Evolutionary conservation across 2,329 filamentous ascomycete genomes (phyloP).

Genomic region (Cladosporium phlei): DNA sequence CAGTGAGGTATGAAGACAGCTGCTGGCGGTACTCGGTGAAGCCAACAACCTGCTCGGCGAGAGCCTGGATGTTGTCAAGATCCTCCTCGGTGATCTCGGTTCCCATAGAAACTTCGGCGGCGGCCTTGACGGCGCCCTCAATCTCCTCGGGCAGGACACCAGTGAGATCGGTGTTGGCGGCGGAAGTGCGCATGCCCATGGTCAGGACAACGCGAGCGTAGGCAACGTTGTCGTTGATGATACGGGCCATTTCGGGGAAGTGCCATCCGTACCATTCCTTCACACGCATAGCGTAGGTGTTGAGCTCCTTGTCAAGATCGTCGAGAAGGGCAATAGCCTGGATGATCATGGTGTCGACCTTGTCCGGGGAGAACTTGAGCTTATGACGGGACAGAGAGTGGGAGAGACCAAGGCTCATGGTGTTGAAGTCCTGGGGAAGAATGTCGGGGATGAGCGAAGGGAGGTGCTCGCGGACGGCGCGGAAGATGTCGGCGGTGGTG

Average conservation of each 20-base stretch:
- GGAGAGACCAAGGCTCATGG: slow-evolving; percentile 92
- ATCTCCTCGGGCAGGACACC: slow-evolving; percentile 95
- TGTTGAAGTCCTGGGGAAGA: slow-evolving; percentile 76
- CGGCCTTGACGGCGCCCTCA: slow-evolving; percentile 83
- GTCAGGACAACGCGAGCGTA: slow-evolving; percentile 84
- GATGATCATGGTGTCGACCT: slow-evolving; percentile 99
- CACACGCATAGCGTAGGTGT: slow-evolving; percentile 97
- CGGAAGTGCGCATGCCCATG: slow-evolving; percentile 84
- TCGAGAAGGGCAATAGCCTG: slow-evolving; percentile 92
- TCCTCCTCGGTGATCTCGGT: slow-evolving; percentile 93
- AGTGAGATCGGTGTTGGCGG: slow-evolving; percentile 68
- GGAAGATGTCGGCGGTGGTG: slow-evolving; percentile 80
- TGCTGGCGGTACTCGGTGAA: slow-evolving; percentile 88
- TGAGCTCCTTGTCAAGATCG: slow-evolving; percentile 96
- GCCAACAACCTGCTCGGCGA: slow-evolving; percentile 88
- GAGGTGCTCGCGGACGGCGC: slow-evolving; percentile 87
- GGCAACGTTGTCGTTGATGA: slow-evolving; percentile 93
- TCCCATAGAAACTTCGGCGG: slow-evolving; percentile 96
- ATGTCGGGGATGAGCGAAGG: slow-evolving; percentile 87
- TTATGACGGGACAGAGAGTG: slow-evolving; percentile 96
- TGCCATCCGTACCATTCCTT: slow-evolving; percentile 99
- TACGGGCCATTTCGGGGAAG: slow-evolving; percentile 96
- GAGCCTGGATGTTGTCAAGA: slow-evolving; percentile 82
- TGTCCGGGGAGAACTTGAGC: slow-evolving; percentile 96
- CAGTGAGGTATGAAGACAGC: slow-evolving; percentile 81